Percentiles rank a stretch among this genome's conserved stretches.
phyloP scores from a whole-genome alignment of 1,284 basidiomycete species.

The Gomphus bonarii region DNA sequence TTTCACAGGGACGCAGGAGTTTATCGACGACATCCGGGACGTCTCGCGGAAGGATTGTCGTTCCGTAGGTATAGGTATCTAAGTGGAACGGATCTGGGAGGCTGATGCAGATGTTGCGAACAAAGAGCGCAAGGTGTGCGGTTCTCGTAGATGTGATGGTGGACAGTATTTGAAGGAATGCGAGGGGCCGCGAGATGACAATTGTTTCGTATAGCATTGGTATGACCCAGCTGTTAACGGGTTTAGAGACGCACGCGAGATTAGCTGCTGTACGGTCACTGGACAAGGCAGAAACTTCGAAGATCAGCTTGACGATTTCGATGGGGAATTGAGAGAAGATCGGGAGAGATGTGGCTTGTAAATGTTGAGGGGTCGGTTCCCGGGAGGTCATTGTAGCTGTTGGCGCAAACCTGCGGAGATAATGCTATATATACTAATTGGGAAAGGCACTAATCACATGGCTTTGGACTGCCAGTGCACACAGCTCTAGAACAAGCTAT shows the following conservation, averaged over 20 bases:
- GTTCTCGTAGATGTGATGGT: background rate
- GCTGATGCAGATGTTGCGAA: background rate
- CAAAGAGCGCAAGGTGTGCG: background rate
- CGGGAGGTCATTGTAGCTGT: background rate
- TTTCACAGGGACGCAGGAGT: background rate
- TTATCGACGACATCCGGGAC: background rate
- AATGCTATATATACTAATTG: too few species aligned
- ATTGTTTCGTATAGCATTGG: conserved; percentile 6
- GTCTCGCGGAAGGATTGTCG: background rate
- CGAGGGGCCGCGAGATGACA: background rate
- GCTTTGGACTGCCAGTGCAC: too few species aligned
- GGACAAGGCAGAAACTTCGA: background rate
- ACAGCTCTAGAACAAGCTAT: too few species aligned
- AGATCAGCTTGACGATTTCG: background rate
- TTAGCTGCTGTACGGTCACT: background rate
- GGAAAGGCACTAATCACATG: too few species aligned
- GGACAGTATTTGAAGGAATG: background rate
- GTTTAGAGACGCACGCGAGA: background rate
- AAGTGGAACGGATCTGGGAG: background rate
- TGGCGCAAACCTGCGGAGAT: too few species aligned
- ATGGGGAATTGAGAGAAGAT: background rate
- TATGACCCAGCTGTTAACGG: background rate
- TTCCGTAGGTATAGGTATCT: background rate
- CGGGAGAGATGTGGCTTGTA: background rate
- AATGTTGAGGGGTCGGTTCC: background rate